Percentiles rank a stretch among this genome's conserved stretches.
These are phyloP conservation scores for Trichoderma atrobrunneum DNA, from an alignment of 2,329 filamentous ascomycete genomes.

Conservation along the genomic window DNA sequence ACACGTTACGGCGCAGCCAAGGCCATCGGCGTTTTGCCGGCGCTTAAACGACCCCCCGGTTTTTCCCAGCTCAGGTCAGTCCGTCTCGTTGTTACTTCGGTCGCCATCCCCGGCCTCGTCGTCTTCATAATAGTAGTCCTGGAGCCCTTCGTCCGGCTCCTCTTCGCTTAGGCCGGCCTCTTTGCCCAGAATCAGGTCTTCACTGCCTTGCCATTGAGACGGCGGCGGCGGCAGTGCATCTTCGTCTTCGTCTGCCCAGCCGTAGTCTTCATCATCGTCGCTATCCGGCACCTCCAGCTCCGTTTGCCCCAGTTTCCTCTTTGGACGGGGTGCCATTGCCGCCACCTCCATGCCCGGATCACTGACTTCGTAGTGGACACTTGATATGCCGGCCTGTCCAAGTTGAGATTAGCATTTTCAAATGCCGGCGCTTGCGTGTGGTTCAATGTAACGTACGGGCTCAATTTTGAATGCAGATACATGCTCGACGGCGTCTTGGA, in stretches of 20 bases:
- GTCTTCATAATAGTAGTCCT: constrained; percentile 25
- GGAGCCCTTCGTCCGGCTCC: constrained; percentile 35
- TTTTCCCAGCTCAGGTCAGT: constrained; percentile 11
- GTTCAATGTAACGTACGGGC: constrained; percentile 36
- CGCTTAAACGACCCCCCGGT: constrained; percentile 25
- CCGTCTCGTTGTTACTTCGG: constrained; percentile 24
- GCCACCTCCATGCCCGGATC: constrained; percentile 37
- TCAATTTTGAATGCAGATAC: constrained; percentile 50
- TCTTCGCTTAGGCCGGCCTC: constrained; percentile 42
- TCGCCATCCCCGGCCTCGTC: constrained; percentile 25
- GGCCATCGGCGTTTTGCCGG: constrained; percentile 31
- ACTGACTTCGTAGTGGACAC: constrained; percentile 41
- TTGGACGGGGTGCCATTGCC: constrained; percentile 39
- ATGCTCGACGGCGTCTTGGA: constrained; percentile 39
- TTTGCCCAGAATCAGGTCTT: constrained; percentile 57
- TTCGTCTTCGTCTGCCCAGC: constrained; percentile 67
- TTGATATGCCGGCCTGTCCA: constrained; percentile 43
- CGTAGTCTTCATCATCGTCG: constrained; percentile 68
- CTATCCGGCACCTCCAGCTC: constrained; percentile 60
- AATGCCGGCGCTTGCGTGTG: constrained; percentile 16
- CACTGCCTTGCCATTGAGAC: constrained; percentile 67
- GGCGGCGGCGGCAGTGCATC: constrained; percentile 57
- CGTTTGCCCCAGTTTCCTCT: constrained; percentile 62
- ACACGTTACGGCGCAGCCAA: not conserved
- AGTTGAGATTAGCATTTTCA: constrained; percentile 26